phyloP scores from a whole-genome alignment of 208 protist species.

The Leishmania martiniquensis region DNA sequence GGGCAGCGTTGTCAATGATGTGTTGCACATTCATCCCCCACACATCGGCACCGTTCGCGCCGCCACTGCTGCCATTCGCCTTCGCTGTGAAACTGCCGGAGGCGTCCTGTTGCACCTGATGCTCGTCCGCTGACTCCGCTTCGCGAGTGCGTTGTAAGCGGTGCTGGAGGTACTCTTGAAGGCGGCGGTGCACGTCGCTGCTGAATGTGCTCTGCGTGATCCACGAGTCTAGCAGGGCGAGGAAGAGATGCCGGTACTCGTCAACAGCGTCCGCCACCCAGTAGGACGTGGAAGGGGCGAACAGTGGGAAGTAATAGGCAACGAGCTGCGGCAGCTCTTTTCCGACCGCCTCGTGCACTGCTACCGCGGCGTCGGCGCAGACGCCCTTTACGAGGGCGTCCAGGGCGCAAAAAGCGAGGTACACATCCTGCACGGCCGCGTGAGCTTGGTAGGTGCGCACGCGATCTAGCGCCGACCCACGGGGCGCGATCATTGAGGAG shows the following conservation, averaged over 20 bases:
- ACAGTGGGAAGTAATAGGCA: slow-evolving; percentile 55
- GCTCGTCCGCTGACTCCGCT: slow-evolving; percentile 21
- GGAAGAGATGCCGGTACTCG: slow-evolving; percentile 59
- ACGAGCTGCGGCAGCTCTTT: slow-evolving; percentile 65
- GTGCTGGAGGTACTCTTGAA: slow-evolving; percentile 69
- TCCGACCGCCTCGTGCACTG: slow-evolving; percentile 32
- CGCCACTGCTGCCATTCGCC: not conserved
- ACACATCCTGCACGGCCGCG: slow-evolving; percentile 73
- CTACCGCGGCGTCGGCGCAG: slow-evolving; percentile 15
- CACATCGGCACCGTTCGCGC: not conserved
- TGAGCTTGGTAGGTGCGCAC: slow-evolving; percentile 59
- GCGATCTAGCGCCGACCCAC: slow-evolving; percentile 30
- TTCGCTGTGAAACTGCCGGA: not conserved
- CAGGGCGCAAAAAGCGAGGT: slow-evolving; percentile 72
- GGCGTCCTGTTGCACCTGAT: slow-evolving; percentile 1
- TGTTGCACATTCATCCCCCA: slow-evolving; percentile 30
- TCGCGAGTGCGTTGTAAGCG: slow-evolving; percentile 54
- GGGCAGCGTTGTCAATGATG: slow-evolving; percentile 33
- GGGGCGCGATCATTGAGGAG: slow-evolving; percentile 13
- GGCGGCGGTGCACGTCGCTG: slow-evolving; percentile 48
- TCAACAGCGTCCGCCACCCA: slow-evolving; percentile 50
- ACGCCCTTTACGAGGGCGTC: slow-evolving; percentile 65
- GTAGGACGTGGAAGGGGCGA: slow-evolving; percentile 21
- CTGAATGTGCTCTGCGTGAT: slow-evolving; percentile 32
- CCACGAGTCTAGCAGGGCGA: slow-evolving; percentile 74